These are phyloP conservation scores for Diaporthe destruens DNA, from an alignment of 2,329 filamentous ascomycete genomes.

Conservation along the genomic window DNA sequence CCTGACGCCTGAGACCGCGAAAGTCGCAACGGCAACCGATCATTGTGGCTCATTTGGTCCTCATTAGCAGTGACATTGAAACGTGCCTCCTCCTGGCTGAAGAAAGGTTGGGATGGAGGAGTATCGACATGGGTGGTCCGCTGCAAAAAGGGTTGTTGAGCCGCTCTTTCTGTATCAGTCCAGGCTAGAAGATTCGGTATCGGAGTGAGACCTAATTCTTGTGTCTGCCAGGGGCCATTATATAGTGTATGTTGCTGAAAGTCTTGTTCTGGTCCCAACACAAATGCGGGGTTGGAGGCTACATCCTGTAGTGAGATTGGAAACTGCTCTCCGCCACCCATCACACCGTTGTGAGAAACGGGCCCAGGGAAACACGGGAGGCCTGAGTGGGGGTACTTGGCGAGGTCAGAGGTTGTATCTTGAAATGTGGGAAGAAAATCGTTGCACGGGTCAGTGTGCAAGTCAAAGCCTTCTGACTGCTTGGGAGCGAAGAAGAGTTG, in stretches of 20 bases:
- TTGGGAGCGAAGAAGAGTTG: background rate
- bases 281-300: too few relatives aligned
- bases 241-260: background rate
- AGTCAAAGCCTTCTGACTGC: background rate
- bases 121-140: too few relatives aligned
- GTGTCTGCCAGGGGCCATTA: background rate
- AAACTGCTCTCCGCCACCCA: constrained; percentile 3
- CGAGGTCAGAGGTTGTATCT: background rate
- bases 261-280: background rate
- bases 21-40: background rate
- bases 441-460: background rate
- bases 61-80: background rate
- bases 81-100: background rate
- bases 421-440: background rate
- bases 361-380: background rate
- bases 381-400: background rate
- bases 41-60: background rate
- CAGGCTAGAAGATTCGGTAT: background rate
- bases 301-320: background rate
- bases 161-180: background rate
- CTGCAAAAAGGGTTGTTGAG: background rate
- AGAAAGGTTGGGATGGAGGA: background rate
- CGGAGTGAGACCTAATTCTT: background rate
- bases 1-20: background rate
- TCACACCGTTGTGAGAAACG: background rate